These are phyloP conservation scores for Neurospora sp. DNA, from an alignment of 495 filamentous ascomycete species.

Conservation along the genomic window DNA sequence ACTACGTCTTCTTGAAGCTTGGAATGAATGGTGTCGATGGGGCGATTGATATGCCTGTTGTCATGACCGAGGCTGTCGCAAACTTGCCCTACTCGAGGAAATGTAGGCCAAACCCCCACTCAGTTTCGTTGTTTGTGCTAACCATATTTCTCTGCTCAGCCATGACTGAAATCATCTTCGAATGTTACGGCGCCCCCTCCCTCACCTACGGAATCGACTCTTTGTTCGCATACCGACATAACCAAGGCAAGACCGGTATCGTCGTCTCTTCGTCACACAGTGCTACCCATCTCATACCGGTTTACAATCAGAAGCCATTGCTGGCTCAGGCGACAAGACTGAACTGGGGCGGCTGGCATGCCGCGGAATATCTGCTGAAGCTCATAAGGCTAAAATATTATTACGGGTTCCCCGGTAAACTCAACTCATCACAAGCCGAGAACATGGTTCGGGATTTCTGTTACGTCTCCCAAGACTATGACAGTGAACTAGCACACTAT, in stretches of 20 bases:
- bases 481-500: slow-evolving; percentile 59
- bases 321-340: slow-evolving; percentile 75
- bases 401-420: slow-evolving; percentile 63
- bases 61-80: slow-evolving; percentile 94
- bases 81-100: slow-evolving; percentile 78
- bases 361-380: slow-evolving; percentile 81
- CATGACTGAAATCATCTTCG: slow-evolving; percentile 95
- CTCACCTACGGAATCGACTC: slow-evolving; percentile 92
- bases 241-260: slow-evolving; percentile 76
- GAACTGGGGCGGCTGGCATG: slow-evolving; percentile 90
- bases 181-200: slow-evolving; percentile 81
- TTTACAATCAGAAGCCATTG: slow-evolving; percentile 73
- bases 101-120: slow-evolving; percentile 43
- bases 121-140: neutral
- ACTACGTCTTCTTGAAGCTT: slow-evolving; percentile 87
- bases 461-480: slow-evolving; percentile 77
- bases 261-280: slow-evolving; percentile 88
- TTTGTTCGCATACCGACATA: slow-evolving; percentile 88
- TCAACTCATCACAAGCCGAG: slow-evolving; percentile 78
- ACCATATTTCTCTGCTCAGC: slow-evolving; percentile 36
- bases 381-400: slow-evolving; percentile 91
- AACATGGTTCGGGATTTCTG: slow-evolving; percentile 81
- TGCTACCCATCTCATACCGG: slow-evolving; percentile 91
- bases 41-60: slow-evolving; percentile 70
- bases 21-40: slow-evolving; percentile 69